Evolutionary conservation across 1,284 basidiomycete species (phyloP).

Genomic region (Exsudoporus floridanus): DNA sequence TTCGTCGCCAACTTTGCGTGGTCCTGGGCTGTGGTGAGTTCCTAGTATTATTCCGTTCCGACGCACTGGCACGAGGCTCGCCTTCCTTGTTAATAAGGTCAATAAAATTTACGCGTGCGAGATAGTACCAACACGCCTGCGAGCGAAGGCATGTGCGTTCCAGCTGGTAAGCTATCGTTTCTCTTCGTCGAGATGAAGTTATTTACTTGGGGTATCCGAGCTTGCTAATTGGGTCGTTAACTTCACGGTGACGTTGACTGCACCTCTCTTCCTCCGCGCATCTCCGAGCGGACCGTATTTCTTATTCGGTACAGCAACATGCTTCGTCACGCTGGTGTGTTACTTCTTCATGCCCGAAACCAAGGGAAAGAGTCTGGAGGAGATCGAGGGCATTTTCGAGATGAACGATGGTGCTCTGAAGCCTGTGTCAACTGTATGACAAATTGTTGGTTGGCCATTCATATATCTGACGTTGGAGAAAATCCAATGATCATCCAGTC

Average conservation of each 20-base stretch:
- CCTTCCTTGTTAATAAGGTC: conserved; percentile 21
- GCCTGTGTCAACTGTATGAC: conserved; percentile 2
- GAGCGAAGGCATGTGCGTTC: conserved; percentile 38
- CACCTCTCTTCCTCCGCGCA: conserved; percentile 46
- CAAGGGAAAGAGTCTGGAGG: conserved; percentile 45
- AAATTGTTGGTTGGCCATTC: not conserved
- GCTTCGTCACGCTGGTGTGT: conserved; percentile 41
- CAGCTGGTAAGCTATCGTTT: conserved; percentile 41
- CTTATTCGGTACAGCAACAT: conserved; percentile 43
- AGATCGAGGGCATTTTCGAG: conserved; percentile 41
- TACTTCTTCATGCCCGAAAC: conserved; percentile 47
- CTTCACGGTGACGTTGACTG: conserved; percentile 46
- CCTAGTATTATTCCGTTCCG: not conserved
- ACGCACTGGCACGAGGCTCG: not conserved
- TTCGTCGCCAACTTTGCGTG: conserved; percentile 40
- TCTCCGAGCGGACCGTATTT: conserved; percentile 51
- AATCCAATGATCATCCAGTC: not conserved
- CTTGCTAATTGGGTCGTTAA: conserved; percentile 38
- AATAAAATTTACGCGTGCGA: conserved; percentile 34
- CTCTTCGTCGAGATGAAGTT: conserved; percentile 30
- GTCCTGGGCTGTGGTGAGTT: conserved; percentile 34
- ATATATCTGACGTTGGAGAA: not conserved
- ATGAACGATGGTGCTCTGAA: conserved; percentile 9
- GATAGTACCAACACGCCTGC: conserved; percentile 33
- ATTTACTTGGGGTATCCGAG: conserved; percentile 21